Base-by-base conservation (phyloP, 805 yeast species). In the Saccharomycopsis oosterbeekiorum region DNA sequence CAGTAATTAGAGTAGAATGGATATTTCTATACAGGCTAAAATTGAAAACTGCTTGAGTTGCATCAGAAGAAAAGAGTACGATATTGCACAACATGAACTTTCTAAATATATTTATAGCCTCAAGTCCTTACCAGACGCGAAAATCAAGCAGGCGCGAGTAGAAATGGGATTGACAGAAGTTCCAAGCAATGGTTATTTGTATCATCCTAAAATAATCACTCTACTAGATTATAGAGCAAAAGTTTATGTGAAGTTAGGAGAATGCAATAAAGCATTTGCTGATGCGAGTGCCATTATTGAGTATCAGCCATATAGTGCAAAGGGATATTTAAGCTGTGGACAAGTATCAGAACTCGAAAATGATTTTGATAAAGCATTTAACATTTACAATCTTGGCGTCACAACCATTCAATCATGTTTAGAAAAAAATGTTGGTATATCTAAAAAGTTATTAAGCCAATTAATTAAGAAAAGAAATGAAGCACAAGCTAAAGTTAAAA, bases 241-340 rank as follows among this genome's bases (percentile, higher is more conserved):
- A 34, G 58, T 69, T 4, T 70, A 69, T 58, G 62, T 73, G 24
- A 72, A 70, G 37, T 54, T 64, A 8, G 64, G 65, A 9, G 66
- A 70, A n/a, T 63, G 59, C 19, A 62, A 57, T 8, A 58, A 60
- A 51, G 65, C 68, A 54, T 58, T 62, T 54, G 50, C 54, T 12
- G 65, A 65, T 50, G 64, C 61, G 9, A 36, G 53, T 15, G 21
- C 17, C n/a, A 63, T 63, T 29, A 19, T 61, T 10, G 40, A 50
- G 11, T 54, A 58, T 19, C 64, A 60, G 50, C 65, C 65, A 2
- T 58, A 17, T 55, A 61, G 62, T 21, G 60, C 59, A 2, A 63
- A 63, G 43, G 63, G 64, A 15, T 63, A 63, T 55, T 40, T 63
- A 12, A 26, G 58, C 11, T 63, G 63, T 15, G 63, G 64, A n/a